Percentiles rank a stretch among this genome's conserved stretches.
Evolutionary conservation across 2,329 filamentous ascomycete genomes (phyloP).

Genomic region (Nannizziopsis barbatae): DNA sequence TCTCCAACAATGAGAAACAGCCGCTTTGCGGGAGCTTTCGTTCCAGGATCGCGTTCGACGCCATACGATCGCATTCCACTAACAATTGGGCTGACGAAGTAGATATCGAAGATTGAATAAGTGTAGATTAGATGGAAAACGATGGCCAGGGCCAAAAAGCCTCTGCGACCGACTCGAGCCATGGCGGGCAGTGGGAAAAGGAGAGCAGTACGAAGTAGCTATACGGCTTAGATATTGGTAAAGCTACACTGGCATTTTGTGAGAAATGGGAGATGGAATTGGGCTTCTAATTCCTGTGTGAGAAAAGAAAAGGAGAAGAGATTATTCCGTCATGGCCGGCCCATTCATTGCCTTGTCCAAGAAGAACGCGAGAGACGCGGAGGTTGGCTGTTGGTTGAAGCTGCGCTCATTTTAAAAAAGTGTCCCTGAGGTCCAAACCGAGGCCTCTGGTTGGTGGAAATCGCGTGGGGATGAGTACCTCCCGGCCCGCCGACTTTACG

Average conservation of each 20-base stretch:
- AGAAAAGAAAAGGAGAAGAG: neutral
- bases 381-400: neutral
- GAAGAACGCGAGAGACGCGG: neutral
- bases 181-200: constrained; percentile 21
- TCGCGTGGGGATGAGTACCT: constrained; percentile 5
- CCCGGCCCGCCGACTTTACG: neutral
- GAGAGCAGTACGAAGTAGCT: neutral
- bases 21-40: constrained; percentile 71
- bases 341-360: constrained; percentile 3
- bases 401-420: neutral
- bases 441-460: constrained; percentile 1
- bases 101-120: constrained; percentile 94
- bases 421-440: neutral
- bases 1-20: constrained; percentile 95
- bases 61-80: constrained; percentile 80
- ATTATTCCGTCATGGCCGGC: neutral
- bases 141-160: constrained; percentile 78
- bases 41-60: constrained; percentile 49
- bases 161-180: constrained; percentile 55
- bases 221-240: neutral
- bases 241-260: neutral
- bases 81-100: constrained; percentile 96
- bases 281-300: constrained; percentile 13
- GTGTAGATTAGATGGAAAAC: constrained; percentile 91
- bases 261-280: constrained; percentile 18